Evolutionary conservation across 768 basidiomycete genomes (phyloP).

Genomic region (Tulasnella sp.): DNA sequence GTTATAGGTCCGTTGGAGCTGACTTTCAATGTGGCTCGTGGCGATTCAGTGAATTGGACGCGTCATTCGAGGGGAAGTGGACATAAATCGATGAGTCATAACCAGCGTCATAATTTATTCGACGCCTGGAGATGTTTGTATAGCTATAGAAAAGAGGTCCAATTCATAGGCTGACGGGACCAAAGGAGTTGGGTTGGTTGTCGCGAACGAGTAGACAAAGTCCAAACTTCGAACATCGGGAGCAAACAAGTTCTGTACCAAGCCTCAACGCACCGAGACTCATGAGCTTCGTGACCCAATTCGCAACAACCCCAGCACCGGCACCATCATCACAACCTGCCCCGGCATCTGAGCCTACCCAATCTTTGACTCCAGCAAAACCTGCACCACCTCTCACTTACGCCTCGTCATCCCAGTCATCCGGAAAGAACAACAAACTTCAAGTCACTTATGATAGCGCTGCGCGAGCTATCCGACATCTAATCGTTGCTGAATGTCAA

Average conservation of each 20-base stretch:
- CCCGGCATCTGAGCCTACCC: not conserved
- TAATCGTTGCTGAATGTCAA: slow-evolving; percentile 7
- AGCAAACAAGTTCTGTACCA: not conserved
- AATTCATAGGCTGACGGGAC: not conserved
- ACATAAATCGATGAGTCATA: not conserved
- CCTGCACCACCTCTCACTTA: slow-evolving; percentile 14
- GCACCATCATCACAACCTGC: not conserved
- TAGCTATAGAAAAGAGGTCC: not conserved
- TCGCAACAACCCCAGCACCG: slow-evolving; percentile 40
- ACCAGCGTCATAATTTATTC: not conserved
- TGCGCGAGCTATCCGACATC: slow-evolving; percentile 3
- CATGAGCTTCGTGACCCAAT: not conserved
- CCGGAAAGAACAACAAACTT: slow-evolving; percentile 11
- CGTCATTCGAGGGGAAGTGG: not conserved
- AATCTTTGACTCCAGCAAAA: not conserved
- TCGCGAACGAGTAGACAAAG: too few species aligned
- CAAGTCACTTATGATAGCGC: slow-evolving; percentile 9
- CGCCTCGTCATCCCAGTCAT: slow-evolving; percentile 1
- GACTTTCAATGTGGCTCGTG: not conserved
- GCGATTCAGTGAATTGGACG: not conserved
- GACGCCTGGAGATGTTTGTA: not conserved
- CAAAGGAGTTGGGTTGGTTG: not conserved
- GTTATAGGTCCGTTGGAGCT: not conserved
- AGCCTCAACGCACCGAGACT: not conserved
- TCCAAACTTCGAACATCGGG: not conserved